Conservation (phyloP, 1,139 yeast species). For the Taiozyma sp. region DNA sequence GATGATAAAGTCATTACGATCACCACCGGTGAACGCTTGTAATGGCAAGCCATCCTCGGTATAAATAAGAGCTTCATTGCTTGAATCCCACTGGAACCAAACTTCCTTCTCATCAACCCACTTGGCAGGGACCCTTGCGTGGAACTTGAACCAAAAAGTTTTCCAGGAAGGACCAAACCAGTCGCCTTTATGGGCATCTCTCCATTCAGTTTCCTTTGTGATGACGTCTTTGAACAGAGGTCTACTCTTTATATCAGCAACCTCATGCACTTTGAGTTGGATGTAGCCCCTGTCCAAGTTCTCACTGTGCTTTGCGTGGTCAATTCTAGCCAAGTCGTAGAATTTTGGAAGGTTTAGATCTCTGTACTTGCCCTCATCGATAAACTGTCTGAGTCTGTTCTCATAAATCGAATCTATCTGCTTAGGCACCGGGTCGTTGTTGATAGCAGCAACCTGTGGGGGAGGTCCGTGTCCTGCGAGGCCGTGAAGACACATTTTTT, state of each 20-base stretch:
- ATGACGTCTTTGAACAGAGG: constrained; percentile 75
- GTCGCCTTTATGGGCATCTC: constrained; percentile 60
- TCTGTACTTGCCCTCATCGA: constrained; percentile 56
- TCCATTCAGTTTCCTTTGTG: constrained; percentile 33
- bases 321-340: constrained; percentile 57
- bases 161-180: constrained; percentile 96
- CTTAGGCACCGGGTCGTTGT: constrained; percentile 71
- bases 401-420: constrained; percentile 79
- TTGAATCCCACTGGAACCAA: constrained; percentile 79
- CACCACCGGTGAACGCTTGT: constrained; percentile 88
- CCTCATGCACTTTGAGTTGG: constrained; percentile 29
- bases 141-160: constrained; percentile 85
- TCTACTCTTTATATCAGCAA: constrained; percentile 37
- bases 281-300: constrained; percentile 26
- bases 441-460: constrained; percentile 22
- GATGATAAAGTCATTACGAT: constrained; percentile 66
- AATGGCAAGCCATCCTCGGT: constrained; percentile 58
- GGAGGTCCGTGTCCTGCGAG: neutral
- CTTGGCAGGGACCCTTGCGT: constrained; percentile 51
- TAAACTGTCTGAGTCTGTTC: constrained; percentile 75
- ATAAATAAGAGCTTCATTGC: constrained; percentile 81
- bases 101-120: constrained; percentile 53
- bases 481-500: neutral
- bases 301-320: constrained; percentile 27
- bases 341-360: constrained; percentile 76